A percentile compares a stretch with the other conserved stretches of the same genome.
Evolutionary conservation across 140 eudicot species (phyloP).

Genomic region (Cichorium intybus): DNA sequence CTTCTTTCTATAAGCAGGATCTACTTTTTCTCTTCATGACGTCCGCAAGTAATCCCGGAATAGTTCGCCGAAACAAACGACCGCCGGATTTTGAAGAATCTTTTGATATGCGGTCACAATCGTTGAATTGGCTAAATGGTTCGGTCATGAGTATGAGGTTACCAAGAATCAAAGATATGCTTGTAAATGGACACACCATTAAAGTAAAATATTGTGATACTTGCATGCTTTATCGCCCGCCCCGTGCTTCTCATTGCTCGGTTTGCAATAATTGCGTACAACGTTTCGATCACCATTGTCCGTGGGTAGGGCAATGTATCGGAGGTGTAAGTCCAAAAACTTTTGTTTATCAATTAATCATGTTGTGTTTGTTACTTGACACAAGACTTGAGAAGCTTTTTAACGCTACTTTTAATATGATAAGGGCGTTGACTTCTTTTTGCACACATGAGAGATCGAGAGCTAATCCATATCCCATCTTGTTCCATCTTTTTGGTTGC

Average conservation of each 20-base stretch:
- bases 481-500: background rate
- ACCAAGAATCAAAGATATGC: slow-evolving; percentile 63
- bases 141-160: slow-evolving; percentile 32
- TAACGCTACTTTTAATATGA: no score
- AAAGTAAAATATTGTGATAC: slow-evolving; percentile 74
- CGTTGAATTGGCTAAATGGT: slow-evolving; percentile 46
- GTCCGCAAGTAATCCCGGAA: slow-evolving; percentile 69
- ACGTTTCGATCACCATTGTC: slow-evolving; percentile 87
- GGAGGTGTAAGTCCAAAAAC: slow-evolving; percentile 64
- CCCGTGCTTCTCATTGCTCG: slow-evolving; percentile 87
- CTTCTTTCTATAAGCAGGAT: slow-evolving; percentile 39
- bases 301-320: slow-evolving; percentile 92
- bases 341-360: background rate
- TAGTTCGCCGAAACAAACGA: slow-evolving; percentile 53
- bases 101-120: slow-evolving; percentile 22
- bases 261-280: slow-evolving; percentile 80
- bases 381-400: background rate
- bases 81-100: slow-evolving; percentile 37
- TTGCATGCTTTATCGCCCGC: slow-evolving; percentile 76
- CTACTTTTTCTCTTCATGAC: slow-evolving; percentile 64
- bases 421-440: no score
- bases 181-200: slow-evolving; percentile 54
- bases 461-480: no score
- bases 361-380: background rate
- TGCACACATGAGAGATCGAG: background rate